Base-by-base conservation (phyloP, 352 stramenopile genomes). In the Phytophthora uliginosa region DNA sequence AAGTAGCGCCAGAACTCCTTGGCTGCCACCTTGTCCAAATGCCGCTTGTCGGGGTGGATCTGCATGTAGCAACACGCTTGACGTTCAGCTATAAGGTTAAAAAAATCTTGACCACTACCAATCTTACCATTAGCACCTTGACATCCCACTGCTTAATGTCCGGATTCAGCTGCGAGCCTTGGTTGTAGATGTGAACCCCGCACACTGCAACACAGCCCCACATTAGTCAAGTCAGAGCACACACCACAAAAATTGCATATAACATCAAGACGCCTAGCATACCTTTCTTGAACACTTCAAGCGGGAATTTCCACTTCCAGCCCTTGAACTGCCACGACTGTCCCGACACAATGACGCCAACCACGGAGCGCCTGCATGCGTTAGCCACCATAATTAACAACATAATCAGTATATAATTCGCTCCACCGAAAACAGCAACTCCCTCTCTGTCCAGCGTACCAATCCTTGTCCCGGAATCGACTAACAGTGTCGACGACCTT, bases 291-390 rank as follows among this genome's bases (percentile, higher is more conserved):
- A 98, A 98, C 6, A 98, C 80, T 65, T 97, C 89, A 4, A 98
- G 78, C 17, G 93, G 93, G 70, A 97, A 96, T 53, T 95, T 94
- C 85, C 88, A 98, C 77, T 97, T 95, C 93, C 93, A 98, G 13
- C 92, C 93, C 83, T 98, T 98, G 67, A 98, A 98, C 79, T 98
- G 93, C 93, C 93, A 98, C 50, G 85, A 79, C 57, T 96, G 89
- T 2, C 93, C 93, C 12, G 90, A 96, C 9, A 93, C 93, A 64
- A 98, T 93, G 38, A 98, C 93, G 7, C 81, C 93, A 10, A 98
- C 92, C 55, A 97, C 90, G 26, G 86, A 90, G 54, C 90, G 88
- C 93, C 93, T 97, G n/a, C n/a, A 52, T 17, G 3, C 47, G 7
- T 22, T 0, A 50, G 15, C 47, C n/a, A 52, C 7, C 47, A 52